Percentiles rank a stretch among this genome's conserved stretches.
Conservation (phyloP, 1,139 yeast genomes). For the Dujonia santamariae region DNA sequence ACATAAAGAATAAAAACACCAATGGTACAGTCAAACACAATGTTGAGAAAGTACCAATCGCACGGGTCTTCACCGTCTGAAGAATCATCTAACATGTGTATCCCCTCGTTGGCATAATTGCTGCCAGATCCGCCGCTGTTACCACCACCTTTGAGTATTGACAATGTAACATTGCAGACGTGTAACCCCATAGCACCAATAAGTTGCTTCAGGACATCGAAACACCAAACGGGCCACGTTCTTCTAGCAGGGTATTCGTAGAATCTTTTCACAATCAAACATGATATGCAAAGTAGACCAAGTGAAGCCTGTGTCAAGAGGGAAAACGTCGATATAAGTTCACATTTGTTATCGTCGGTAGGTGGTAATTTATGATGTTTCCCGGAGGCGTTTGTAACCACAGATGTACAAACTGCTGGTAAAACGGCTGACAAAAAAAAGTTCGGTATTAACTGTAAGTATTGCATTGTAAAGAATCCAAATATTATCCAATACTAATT, state of each 20-base stretch:
- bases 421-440: slow-evolving; percentile 2
- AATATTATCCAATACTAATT: no score
- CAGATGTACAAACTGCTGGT: neutral
- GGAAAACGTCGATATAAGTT: slow-evolving; percentile 71
- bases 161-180: slow-evolving; percentile 68
- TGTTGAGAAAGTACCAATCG: slow-evolving; percentile 88
- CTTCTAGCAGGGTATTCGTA: slow-evolving; percentile 77
- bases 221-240: slow-evolving; percentile 86
- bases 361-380: slow-evolving; percentile 2
- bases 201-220: slow-evolving; percentile 86
- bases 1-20: slow-evolving; percentile 80
- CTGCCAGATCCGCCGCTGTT: slow-evolving; percentile 7
- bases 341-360: slow-evolving; percentile 42
- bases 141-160: slow-evolving; percentile 47
- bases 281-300: slow-evolving; percentile 73
- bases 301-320: slow-evolving; percentile 59
- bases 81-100: neutral
- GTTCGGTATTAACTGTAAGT: neutral
- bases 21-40: slow-evolving; percentile 88
- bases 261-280: slow-evolving; percentile 71
- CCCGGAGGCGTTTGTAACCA: neutral
- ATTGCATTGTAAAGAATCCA: neutral
- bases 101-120: slow-evolving; percentile 10
- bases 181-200: slow-evolving; percentile 86
- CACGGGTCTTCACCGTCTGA: slow-evolving; percentile 56